These are phyloP conservation scores for Alternaria dauci DNA, from an alignment of 2,329 filamentous ascomycete genomes.

Conservation along the genomic window DNA sequence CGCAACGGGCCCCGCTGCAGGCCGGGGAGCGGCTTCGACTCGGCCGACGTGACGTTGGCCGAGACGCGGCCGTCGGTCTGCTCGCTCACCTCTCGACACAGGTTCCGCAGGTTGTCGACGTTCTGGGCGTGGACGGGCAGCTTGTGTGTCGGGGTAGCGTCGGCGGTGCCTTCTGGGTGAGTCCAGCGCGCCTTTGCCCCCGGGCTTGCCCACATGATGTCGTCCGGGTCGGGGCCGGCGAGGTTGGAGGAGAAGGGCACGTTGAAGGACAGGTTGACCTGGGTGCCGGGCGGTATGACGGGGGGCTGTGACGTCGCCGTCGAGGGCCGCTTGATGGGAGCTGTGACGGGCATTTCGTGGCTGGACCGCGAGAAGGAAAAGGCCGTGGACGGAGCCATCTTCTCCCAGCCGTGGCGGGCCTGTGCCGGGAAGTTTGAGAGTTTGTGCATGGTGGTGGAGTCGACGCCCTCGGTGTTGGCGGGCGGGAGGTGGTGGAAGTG, in stretches of 20 bases:
- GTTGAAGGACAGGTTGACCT: slow-evolving; percentile 95
- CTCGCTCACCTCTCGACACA: slow-evolving; percentile 84
- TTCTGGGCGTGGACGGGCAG: slow-evolving; percentile 92
- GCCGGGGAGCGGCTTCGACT: slow-evolving; percentile 69
- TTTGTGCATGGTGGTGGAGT: slow-evolving; percentile 66
- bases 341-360: slow-evolving; percentile 61
- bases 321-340: slow-evolving; percentile 65
- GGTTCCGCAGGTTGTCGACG: slow-evolving; percentile 76
- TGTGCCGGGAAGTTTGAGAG: slow-evolving; percentile 73
- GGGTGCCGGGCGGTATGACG: slow-evolving; percentile 75
- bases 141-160: slow-evolving; percentile 84
- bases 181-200: slow-evolving; percentile 92
- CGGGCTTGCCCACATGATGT: slow-evolving; percentile 90
- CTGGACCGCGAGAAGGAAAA: slow-evolving; percentile 70
- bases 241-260: slow-evolving; percentile 94
- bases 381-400: slow-evolving; percentile 68
- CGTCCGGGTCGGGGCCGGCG: slow-evolving; percentile 89
- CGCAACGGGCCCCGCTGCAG: slow-evolving; percentile 60
- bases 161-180: slow-evolving; percentile 84
- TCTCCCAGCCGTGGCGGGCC: slow-evolving; percentile 73
- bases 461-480: slow-evolving; percentile 41
- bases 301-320: slow-evolving; percentile 61
- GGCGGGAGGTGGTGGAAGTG: slow-evolving; percentile 32
- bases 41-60: slow-evolving; percentile 82
- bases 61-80: slow-evolving; percentile 71